Base-by-base conservation (phyloP, 2,329 filamentous ascomycete species). In the Fusarium sp. region DNA sequence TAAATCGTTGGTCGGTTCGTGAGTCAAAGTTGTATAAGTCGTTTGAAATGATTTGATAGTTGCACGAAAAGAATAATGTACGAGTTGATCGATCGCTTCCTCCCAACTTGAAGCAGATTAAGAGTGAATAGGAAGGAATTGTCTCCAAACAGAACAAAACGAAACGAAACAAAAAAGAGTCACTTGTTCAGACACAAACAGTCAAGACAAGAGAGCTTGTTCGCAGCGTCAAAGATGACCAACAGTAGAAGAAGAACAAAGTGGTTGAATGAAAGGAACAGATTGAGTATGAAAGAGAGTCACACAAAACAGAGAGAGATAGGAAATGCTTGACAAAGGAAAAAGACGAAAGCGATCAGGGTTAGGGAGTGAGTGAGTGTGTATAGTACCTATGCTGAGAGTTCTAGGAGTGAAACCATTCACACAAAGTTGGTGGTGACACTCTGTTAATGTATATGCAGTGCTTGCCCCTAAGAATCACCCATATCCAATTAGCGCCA, bases 171-270 rank as follows among this genome's bases (percentile, higher is more conserved):
- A 13, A 47, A 61, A 56, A 65, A 48, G 45, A 65, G 67, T 53
- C 53, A 68, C 70, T 75, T 72, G 70, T 67, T 70, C 63, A 56
- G 57, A 66, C 55, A 50, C 56, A 68, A 67, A 60, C 68, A 36
- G 62, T 35, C 20, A 48, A 58, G 41, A 47, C 44, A 64, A 68
- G 59, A 48, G 61, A 57, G 68, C 59, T 68, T 68, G 53, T 66
- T 62, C 42, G 61, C 54, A 45, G 64, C 56, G 62, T 31, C 57
- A 71, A 64, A 66, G 60, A 65, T 18, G 31, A 54, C 64, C 58
- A 67, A 64, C 48, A 61, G 51, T 48, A 57, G 33, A 30, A 39
- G 56, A 66, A 75, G 64, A 66, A 75, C 61, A 67, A 65, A 57
- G 54, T 36, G 56, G 62, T 61, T 61, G 64, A 65, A 68, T 42